phyloP scores from a whole-genome alignment of 169 alveolate species.

The Babesia caballi region DNA sequence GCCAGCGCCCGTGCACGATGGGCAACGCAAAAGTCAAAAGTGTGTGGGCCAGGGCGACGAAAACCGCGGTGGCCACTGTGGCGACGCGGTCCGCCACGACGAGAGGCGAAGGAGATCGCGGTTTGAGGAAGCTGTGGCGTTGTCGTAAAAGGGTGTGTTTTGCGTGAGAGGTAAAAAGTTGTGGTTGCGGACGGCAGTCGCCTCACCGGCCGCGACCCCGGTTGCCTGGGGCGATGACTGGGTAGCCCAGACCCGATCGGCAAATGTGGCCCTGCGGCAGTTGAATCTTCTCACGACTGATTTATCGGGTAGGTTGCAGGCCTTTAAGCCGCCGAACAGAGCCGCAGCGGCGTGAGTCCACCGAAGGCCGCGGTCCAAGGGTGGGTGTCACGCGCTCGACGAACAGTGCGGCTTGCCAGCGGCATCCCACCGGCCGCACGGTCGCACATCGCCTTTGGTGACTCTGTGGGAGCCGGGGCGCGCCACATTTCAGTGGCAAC shows the following conservation, averaged over 20 bases:
- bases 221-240: conserved; percentile 35
- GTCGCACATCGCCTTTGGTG: not conserved
- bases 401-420: not conserved
- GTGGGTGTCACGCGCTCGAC: not conserved
- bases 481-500: too few species aligned
- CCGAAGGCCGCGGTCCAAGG: not conserved
- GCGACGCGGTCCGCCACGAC: too few species aligned
- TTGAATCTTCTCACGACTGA: not conserved
- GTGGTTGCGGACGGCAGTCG: too few species aligned
- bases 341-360: not conserved
- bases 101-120: too few species aligned
- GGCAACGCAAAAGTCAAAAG: too few species aligned
- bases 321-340: not conserved
- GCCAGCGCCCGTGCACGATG: too few species aligned
- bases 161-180: too few species aligned
- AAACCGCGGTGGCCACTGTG: too few species aligned
- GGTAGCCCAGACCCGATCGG: conserved; percentile 17
- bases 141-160: too few species aligned
- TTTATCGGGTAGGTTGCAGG: conserved; percentile 22
- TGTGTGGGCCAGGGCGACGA: too few species aligned
- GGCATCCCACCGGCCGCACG: not conserved
- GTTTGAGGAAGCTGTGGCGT: too few species aligned
- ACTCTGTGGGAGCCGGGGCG: too few species aligned
- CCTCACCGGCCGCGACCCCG: not conserved
- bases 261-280: not conserved